phyloP scores from a whole-genome alignment of 805 yeast genomes.

The Metschnikowia dekortorum region DNA sequence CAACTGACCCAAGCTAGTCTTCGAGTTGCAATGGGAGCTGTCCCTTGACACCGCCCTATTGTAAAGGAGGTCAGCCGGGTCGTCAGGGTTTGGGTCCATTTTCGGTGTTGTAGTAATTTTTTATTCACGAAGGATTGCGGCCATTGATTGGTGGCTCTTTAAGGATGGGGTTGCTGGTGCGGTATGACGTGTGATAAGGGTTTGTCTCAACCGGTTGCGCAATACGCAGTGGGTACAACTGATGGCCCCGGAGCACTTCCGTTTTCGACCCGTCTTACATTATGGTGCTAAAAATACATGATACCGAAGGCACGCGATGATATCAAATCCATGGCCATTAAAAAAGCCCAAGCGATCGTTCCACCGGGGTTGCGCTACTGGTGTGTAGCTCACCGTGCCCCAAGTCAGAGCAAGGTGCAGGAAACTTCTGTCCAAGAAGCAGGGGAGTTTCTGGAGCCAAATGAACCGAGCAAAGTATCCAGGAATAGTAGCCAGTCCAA shows the following conservation, averaged over 20 bases:
- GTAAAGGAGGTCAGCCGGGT: not conserved
- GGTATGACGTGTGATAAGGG: not conserved
- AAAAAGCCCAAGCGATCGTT: not conserved
- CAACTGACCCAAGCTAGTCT: constrained; percentile 10
- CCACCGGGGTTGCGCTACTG: not conserved
- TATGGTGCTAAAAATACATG: no score
- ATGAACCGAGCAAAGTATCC: not conserved
- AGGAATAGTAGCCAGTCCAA: no score
- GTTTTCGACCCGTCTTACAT: no score
- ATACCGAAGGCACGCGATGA: no score
- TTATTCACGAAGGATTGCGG: not conserved
- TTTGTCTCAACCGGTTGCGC: not conserved
- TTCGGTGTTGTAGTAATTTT: not conserved
- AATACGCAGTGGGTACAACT: not conserved
- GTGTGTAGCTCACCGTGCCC: not conserved
- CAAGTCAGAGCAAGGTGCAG: not conserved
- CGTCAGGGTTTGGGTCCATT: not conserved
- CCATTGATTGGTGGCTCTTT: not conserved
- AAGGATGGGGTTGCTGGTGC: not conserved
- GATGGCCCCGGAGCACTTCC: not conserved
- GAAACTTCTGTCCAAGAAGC: no score
- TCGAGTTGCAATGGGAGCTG: constrained; percentile 8
- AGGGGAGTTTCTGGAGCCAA: no score
- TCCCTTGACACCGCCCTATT: constrained; percentile 6
- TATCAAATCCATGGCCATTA: no score